These are phyloP conservation scores for Podospora didyma DNA, from an alignment of 495 filamentous ascomycete species.

Conservation along the genomic window DNA sequence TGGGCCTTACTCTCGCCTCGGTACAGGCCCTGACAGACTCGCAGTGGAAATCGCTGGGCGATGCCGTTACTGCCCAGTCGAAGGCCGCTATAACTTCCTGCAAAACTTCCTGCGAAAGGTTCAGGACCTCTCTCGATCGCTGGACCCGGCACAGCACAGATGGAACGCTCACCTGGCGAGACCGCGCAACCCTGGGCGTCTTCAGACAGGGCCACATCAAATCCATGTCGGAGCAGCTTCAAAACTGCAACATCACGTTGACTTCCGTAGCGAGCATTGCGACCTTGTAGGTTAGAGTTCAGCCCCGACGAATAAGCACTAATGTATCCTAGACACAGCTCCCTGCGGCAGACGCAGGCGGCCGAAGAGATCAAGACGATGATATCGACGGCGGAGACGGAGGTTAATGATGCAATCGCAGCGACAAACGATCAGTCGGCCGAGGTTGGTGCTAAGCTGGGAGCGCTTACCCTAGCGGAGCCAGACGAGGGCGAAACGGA, in stretches of 20 bases:
- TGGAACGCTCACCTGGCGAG: constrained; percentile 30
- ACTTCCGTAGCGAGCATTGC: constrained; percentile 30
- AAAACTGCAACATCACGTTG: constrained; percentile 29
- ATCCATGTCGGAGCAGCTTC: constrained; percentile 34
- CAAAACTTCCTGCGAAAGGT: constrained; percentile 29
- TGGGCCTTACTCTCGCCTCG: constrained; percentile 29
- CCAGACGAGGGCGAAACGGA: constrained; percentile 20
- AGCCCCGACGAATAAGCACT: constrained; percentile 4
- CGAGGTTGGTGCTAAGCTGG: constrained; percentile 26
- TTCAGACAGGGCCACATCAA: constrained; percentile 31
- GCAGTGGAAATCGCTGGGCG: constrained; percentile 34
- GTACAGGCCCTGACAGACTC: constrained; percentile 30
- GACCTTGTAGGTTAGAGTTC: constrained; percentile 28
- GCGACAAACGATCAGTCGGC: constrained; percentile 25
- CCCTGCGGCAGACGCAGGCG: constrained; percentile 24
- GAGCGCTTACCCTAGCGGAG: constrained; percentile 24
- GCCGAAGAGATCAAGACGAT: constrained; percentile 27
- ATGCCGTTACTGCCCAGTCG: constrained; percentile 25
- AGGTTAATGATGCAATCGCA: constrained; percentile 25
- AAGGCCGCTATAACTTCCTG: constrained; percentile 23
- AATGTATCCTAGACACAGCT: constrained; percentile 27
- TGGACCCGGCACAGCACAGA: constrained; percentile 37
- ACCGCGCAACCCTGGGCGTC: constrained; percentile 34
- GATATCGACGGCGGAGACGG: constrained; percentile 25
- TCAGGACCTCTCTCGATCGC: constrained; percentile 29